phyloP scores from a whole-genome alignment of 2,329 filamentous ascomycete species.

The Pseudocercospora crystallina region DNA sequence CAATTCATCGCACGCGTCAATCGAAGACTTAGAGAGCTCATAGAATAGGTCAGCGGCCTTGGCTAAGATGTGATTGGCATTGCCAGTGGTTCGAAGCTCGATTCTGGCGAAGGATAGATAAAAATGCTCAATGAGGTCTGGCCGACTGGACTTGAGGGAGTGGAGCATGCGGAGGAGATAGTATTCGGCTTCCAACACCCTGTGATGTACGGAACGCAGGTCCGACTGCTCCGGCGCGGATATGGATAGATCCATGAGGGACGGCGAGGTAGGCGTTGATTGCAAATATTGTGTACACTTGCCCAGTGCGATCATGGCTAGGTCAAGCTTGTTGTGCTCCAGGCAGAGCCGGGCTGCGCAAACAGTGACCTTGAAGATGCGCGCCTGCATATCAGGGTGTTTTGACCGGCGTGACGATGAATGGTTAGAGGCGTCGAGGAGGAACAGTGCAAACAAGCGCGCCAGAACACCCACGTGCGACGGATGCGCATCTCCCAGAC shows the following conservation, averaged over 20 bases:
- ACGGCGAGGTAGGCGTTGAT: conserved; percentile 1
- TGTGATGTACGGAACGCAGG: conserved; percentile 34
- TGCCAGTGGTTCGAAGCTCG: conserved; percentile 48
- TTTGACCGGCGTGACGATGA: conserved; percentile 22
- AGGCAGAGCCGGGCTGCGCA: conserved; percentile 66
- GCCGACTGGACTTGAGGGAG: conserved; percentile 72
- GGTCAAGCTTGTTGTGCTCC: conserved; percentile 55
- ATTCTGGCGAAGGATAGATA: conserved; percentile 56
- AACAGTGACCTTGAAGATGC: conserved; percentile 66
- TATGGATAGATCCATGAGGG: conserved; percentile 19
- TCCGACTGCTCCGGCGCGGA: conserved; percentile 15
- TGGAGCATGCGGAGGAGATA: conserved; percentile 64
- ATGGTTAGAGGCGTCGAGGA: conserved; percentile 61
- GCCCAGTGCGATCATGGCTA: conserved; percentile 63
- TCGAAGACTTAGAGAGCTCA: conserved; percentile 53
- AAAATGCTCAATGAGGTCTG: conserved; percentile 77
- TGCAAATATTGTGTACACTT: conserved; percentile 57
- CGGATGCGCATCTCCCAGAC: background rate
- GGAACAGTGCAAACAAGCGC: conserved; percentile 62
- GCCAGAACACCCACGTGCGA: conserved; percentile 34
- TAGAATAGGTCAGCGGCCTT: conserved; percentile 67
- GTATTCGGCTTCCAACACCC: conserved; percentile 60
- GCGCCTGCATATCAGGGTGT: conserved; percentile 41
- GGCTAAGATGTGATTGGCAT: conserved; percentile 50
- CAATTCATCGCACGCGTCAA: conserved; percentile 53